Percentiles rank a stretch among this genome's conserved stretches.
phyloP scores from a whole-genome alignment of 2,329 filamentous ascomycete genomes.

The Aspergillus ochraceoroseus region DNA sequence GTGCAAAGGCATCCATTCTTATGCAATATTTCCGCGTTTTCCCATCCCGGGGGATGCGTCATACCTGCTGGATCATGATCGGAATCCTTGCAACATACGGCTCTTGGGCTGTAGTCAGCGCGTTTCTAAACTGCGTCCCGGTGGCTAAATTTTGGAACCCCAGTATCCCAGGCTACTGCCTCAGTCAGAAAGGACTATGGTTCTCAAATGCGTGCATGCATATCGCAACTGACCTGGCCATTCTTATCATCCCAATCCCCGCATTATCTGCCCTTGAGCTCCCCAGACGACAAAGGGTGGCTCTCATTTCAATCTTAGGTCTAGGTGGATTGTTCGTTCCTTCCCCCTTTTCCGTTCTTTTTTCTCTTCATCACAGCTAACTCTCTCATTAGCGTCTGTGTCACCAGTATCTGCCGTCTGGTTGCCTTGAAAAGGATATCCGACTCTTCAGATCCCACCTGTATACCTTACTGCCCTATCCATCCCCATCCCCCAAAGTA shows the following conservation, averaged over 20 bases:
- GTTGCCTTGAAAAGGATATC: conserved; percentile 31
- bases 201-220: conserved; percentile 44
- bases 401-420: conserved; percentile 36
- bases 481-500: background rate
- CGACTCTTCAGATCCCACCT: conserved; percentile 34
- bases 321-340: conserved; percentile 34
- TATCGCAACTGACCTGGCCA: conserved; percentile 43
- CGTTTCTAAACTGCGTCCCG: conserved; percentile 36
- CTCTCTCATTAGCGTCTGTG: conserved; percentile 30
- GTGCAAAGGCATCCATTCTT: conserved; percentile 48
- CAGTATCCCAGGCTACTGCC: conserved; percentile 32
- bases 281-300: conserved; percentile 41
- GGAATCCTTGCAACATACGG: conserved; percentile 33
- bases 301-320: conserved; percentile 42
- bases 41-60: conserved; percentile 32
- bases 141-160: conserved; percentile 37
- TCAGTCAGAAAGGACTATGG: conserved; percentile 42
- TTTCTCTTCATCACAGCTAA: background rate
- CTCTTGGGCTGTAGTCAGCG: conserved; percentile 35
- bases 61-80: conserved; percentile 39
- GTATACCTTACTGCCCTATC: conserved; percentile 20
- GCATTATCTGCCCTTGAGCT: conserved; percentile 40
- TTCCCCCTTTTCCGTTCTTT: background rate
- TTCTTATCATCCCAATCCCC: conserved; percentile 46
- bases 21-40: conserved; percentile 49